Evolutionary conservation across 345 rosid genomes (phyloP).

Genomic region (Eucalyptus sp.): DNA sequence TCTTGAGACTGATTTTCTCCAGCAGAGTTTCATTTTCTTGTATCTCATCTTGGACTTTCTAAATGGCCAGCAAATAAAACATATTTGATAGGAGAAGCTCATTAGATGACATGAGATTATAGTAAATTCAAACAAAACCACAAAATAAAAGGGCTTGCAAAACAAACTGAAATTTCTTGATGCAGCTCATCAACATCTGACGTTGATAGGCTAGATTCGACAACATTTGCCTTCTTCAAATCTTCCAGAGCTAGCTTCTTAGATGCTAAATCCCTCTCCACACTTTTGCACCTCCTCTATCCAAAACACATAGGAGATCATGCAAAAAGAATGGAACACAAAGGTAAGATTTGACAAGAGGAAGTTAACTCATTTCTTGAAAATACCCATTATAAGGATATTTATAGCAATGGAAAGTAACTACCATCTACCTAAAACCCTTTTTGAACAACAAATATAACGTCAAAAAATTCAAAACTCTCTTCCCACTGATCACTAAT

Average conservation of each 20-base stretch:
- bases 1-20: conserved; percentile 29
- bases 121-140: not conserved
- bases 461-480: not conserved
- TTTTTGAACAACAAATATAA: not conserved
- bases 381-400: not conserved
- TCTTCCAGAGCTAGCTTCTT: conserved; percentile 55
- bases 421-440: not conserved
- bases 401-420: not conserved
- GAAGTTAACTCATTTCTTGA: not conserved
- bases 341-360: not conserved
- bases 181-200: conserved; percentile 68
- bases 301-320: not conserved
- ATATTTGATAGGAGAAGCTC: not conserved
- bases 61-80: not conserved
- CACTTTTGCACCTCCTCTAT: conserved; percentile 44
- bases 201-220: conserved; percentile 28
- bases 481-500: not conserved
- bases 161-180: conserved; percentile 73
- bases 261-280: conserved; percentile 29
- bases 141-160: not conserved
- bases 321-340: not conserved
- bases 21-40: conserved; percentile 32
- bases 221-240: conserved; percentile 31
- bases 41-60: conserved; percentile 48
- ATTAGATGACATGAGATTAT: not conserved